phyloP scores from a whole-genome alignment of 306 rosid species.

The Dryas alaskensis region DNA sequence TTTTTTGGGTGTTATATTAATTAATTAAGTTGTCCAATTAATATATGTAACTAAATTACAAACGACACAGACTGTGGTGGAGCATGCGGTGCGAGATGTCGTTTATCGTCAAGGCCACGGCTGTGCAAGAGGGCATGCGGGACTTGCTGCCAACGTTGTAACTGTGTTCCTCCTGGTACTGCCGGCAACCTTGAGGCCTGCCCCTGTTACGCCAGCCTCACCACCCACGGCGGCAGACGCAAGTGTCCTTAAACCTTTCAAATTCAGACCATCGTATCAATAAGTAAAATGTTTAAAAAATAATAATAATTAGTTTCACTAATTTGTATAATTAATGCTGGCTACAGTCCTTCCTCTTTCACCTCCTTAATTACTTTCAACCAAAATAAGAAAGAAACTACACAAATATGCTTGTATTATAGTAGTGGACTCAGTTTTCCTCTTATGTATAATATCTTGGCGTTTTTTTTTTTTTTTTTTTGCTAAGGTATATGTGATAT shows the following conservation, averaged over 20 bases:
- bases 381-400: no score
- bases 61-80: conserved; percentile 35
- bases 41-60: neutral
- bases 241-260: conserved; percentile 45
- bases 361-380: no score
- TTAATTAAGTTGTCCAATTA: neutral
- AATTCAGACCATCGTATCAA: neutral
- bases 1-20: no score
- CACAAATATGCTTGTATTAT: no score
- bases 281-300: no score
- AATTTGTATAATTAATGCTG: no score
- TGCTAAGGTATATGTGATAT: no score
- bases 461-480: no score
- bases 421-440: no score
- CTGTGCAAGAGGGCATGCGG: conserved; percentile 50
- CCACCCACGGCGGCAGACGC: conserved; percentile 44
- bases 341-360: no score
- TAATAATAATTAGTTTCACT: no score
- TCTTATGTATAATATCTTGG: no score
- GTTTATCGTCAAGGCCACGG: conserved; percentile 31
- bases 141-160: conserved; percentile 48
- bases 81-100: conserved; percentile 40
- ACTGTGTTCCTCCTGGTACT: conserved; percentile 58
- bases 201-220: conserved; percentile 48
- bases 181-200: conserved; percentile 40